A percentile compares a stretch with the other conserved stretches of the same genome.
phyloP scores from a whole-genome alignment of 768 basidiomycete species.

The Russula compacta region DNA sequence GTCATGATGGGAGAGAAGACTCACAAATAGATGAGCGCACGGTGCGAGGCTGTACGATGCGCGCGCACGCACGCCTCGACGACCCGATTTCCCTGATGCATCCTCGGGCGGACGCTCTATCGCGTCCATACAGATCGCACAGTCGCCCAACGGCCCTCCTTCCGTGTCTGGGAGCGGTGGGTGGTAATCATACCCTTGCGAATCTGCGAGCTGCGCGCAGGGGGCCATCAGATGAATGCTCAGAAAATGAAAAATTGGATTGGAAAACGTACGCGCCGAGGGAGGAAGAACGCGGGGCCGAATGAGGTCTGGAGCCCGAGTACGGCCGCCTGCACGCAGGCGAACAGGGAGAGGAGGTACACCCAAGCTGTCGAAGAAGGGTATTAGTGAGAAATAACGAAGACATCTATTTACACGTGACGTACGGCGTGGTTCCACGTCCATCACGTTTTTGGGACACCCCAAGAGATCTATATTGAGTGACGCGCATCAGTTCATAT shows the following conservation, averaged over 20 bases:
- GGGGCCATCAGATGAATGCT: background rate
- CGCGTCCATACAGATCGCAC: constrained; percentile 89
- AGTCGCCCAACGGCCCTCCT: constrained; percentile 73
- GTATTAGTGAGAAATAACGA: background rate
- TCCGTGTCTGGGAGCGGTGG: constrained; percentile 69
- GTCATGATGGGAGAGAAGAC: constrained; percentile 24
- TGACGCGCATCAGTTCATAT: background rate
- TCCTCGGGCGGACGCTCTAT: constrained; percentile 35
- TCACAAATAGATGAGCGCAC: constrained; percentile 81
- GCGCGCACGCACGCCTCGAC: background rate
- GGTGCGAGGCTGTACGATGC: constrained; percentile 73
- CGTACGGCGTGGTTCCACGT: constrained; percentile 62
- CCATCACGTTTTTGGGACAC: constrained; percentile 81
- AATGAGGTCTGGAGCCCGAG: constrained; percentile 66
- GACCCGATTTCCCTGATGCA: constrained; percentile 28
- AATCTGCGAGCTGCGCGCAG: constrained; percentile 42
- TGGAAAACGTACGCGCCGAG: background rate
- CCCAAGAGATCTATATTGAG: constrained; percentile 59
- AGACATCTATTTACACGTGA: background rate
- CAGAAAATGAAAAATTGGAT: background rate
- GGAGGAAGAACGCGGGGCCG: constrained; percentile 77
- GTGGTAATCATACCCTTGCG: constrained; percentile 76
- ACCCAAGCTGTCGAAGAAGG: constrained; percentile 46
- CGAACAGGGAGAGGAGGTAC: constrained; percentile 47
- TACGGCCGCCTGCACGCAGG: constrained; percentile 51